These are phyloP conservation scores for Beauveria brongniartii DNA, from an alignment of 2,329 filamentous ascomycete species.

Conservation along the genomic window DNA sequence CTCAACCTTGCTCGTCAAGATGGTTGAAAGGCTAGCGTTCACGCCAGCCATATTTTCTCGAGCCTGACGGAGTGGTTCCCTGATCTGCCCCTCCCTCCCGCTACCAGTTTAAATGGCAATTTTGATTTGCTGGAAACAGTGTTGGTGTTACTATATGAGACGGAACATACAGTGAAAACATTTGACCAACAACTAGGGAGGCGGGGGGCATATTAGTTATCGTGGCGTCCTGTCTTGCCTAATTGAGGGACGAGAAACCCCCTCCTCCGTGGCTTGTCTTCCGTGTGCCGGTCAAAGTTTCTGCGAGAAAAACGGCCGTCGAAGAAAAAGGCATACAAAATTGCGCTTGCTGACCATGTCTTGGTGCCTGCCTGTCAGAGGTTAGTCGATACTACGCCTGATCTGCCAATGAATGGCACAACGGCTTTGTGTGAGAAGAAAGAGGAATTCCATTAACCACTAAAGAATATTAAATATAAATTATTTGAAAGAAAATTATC, in stretches of 20 bases:
- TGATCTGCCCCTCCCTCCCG: background rate
- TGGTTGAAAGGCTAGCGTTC: background rate
- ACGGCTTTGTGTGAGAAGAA: too few relatives aligned
- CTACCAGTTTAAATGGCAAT: too few relatives aligned
- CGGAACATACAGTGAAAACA: too few relatives aligned
- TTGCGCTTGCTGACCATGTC: background rate
- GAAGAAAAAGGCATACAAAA: background rate
- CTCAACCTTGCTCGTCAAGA: too few relatives aligned
- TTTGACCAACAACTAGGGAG: too few relatives aligned
- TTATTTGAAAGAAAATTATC: background rate
- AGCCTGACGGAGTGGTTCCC: background rate
- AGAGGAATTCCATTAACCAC: too few relatives aligned
- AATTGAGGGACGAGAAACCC: background rate
- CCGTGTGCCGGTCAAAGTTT: background rate
- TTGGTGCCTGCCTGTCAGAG: background rate
- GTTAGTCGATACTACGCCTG: background rate
- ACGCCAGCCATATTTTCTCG: background rate
- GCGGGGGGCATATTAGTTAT: too few relatives aligned
- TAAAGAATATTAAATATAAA: background rate
- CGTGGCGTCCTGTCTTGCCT: background rate
- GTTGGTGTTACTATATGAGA: too few relatives aligned
- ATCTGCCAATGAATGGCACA: background rate
- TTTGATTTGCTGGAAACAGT: too few relatives aligned
- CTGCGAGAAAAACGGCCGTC: background rate
- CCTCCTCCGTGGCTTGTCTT: background rate